Evolutionary conservation across 2,329 filamentous ascomycete species (phyloP), one percentile per base, ranked within the genome.

Genomic region (Trichoderma gracile): DNA sequence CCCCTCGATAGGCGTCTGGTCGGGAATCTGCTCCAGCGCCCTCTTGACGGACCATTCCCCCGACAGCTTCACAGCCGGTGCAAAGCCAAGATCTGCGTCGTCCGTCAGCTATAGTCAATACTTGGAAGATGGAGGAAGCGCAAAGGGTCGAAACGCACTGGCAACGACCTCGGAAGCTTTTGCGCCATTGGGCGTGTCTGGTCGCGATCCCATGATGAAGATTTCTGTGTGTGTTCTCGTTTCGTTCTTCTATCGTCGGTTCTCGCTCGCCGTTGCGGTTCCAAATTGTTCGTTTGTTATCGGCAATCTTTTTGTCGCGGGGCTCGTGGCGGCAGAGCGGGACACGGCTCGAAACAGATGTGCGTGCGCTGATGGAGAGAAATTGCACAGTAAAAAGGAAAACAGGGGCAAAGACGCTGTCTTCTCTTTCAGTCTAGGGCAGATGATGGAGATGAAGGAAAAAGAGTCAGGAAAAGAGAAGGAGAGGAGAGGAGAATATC

Each of bases 11-110:
- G 85, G 85, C 82, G 84, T 67, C 56, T 66, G 68, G 66, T 84
- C 82, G 30, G 81, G 80, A 53, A 96, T 83, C 3, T 84, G 84
- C 12, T 84, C 81, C 30, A 95, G 81, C 33, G 91, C 91, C 69
- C 84, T 83, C 60, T 84, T 79, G 5, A 86, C 83, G 0, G 79
- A 78, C 86, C 86, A 88, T 49, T 78, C 73, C 9, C 77, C 82
- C 3, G 76, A 72, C 23, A 85, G 72, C 65, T 79, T 75, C 57
- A 76, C 69, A 42, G 72, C 71, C 15, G 74, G 76, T 2, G 75
- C 76, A 66, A 72, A 78, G 27, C 77, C 76, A 27, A 79, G 62
- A 30, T 64, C 64, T 66, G 50, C 40, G 14, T 17, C 25, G 21
- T 5, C 42, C 5, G 58, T 65, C n/a, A 65, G 59, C n/a, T 53